Conservation (phyloP, 2,329 filamentous ascomycete genomes). For the Exserohilum rostratum region DNA sequence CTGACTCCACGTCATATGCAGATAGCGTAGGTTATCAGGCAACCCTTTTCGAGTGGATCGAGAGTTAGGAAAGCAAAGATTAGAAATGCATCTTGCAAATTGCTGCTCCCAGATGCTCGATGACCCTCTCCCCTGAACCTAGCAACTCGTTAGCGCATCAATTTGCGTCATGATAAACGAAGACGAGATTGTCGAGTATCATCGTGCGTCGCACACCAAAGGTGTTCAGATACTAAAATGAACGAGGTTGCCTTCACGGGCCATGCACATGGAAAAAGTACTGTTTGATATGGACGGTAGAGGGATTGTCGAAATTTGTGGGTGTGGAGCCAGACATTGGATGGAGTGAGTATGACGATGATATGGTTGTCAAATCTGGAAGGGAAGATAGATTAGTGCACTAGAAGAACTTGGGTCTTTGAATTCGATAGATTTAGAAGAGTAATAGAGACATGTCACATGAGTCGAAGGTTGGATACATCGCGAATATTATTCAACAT, state of each 20-base stretch:
- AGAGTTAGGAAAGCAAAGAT: conserved; percentile 11
- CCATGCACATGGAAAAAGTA: background rate
- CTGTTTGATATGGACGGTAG: background rate
- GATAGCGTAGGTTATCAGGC: conserved; percentile 3
- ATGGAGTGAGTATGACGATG: background rate
- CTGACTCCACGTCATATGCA: background rate
- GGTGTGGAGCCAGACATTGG: background rate
- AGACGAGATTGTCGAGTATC: no score
- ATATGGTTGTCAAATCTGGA: background rate
- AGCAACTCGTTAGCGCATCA: no score
- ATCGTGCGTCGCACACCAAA: background rate
- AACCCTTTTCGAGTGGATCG: conserved; percentile 7
- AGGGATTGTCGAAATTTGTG: background rate
- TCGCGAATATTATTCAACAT: no score
- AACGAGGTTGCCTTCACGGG: background rate
- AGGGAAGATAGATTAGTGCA: background rate
- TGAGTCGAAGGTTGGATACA: no score
- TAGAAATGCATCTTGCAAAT: conserved; percentile 4
- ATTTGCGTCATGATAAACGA: no score
- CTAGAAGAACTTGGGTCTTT: background rate
- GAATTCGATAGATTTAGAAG: background rate
- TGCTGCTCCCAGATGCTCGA: background rate
- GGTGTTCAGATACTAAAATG: background rate
- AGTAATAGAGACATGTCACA: no score
- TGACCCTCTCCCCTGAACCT: no score